A percentile compares a stretch with the other conserved stretches of the same genome.
Evolutionary conservation across 345 rosid genomes (phyloP).

Genomic region (Chamaenerion angustifolium): DNA sequence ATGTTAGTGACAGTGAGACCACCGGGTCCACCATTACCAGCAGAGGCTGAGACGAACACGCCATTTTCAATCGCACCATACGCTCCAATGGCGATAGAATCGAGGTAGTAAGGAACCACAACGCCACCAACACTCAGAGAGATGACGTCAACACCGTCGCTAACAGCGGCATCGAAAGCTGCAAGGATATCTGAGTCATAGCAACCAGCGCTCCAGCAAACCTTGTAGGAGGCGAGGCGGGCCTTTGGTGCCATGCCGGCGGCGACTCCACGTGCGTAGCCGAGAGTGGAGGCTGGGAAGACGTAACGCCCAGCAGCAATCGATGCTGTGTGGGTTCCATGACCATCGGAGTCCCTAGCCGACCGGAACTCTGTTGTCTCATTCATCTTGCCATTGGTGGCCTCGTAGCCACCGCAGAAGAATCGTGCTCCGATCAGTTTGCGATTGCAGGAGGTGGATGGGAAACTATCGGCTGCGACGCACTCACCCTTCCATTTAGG

Average conservation of each 20-base stretch:
- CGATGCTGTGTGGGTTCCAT: slow-evolving; percentile 85
- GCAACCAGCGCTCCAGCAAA: slow-evolving; percentile 91
- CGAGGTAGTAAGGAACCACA: slow-evolving; percentile 78
- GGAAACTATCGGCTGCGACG: slow-evolving; percentile 24
- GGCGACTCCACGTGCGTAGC: slow-evolving; percentile 75
- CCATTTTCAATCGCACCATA: slow-evolving; percentile 66
- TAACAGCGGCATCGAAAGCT: slow-evolving; percentile 72
- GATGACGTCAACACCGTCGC: slow-evolving; percentile 74
- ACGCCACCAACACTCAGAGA: slow-evolving; percentile 86
- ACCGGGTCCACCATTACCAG: slow-evolving; percentile 91
- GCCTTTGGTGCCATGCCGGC: slow-evolving; percentile 96
- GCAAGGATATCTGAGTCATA: slow-evolving; percentile 86
- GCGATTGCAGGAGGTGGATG: slow-evolving; percentile 39
- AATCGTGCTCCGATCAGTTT: slow-evolving; percentile 70
- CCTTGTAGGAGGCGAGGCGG: slow-evolving; percentile 73
- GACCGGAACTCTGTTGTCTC: slow-evolving; percentile 59
- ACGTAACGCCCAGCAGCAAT: slow-evolving; percentile 72
- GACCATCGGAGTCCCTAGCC: slow-evolving; percentile 79
- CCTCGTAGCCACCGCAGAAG: slow-evolving; percentile 74
- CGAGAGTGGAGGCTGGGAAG: slow-evolving; percentile 64
- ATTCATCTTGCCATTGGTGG: slow-evolving; percentile 58
- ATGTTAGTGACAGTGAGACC: slow-evolving; percentile 67
- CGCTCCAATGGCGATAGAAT: slow-evolving; percentile 84
- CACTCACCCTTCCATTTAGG: slow-evolving; percentile 78
- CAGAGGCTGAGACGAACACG: slow-evolving; percentile 75